phyloP scores from a whole-genome alignment of 257 asterid genomes.

The Coffea canephora region DNA sequence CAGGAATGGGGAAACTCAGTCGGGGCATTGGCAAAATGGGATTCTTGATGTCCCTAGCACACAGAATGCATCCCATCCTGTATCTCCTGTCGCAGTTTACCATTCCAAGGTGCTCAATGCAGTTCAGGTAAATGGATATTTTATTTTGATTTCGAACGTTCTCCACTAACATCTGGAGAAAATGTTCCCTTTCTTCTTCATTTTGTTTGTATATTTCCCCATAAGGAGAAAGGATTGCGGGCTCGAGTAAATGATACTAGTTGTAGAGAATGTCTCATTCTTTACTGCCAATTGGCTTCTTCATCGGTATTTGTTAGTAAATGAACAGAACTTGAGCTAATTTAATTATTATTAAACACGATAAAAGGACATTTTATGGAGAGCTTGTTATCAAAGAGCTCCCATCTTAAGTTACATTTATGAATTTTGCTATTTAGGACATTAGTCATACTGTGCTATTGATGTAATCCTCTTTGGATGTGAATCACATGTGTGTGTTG shows the following conservation, averaged over 20 bases:
- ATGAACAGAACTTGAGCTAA: not conserved
- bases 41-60: conserved; percentile 85
- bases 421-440: no score
- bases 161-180: not conserved
- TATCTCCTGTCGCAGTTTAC: conserved; percentile 80
- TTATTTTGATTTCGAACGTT: not conserved
- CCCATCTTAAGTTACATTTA: not conserved
- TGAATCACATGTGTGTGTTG: no score
- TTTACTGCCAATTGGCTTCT: not conserved
- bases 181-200: not conserved
- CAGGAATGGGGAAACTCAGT: conserved; percentile 75
- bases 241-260: not conserved
- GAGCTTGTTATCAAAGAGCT: not conserved
- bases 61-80: conserved; percentile 54
- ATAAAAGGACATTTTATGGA: not conserved
- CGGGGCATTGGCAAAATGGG: conserved; percentile 94
- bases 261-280: not conserved
- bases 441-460: no score
- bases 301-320: not conserved
- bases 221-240: not conserved
- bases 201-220: not conserved
- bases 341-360: not conserved
- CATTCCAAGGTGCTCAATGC: conserved; percentile 82
- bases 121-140: conserved; percentile 58
- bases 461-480: no score